Evolutionary conservation across 495 filamentous ascomycete genomes (phyloP).

Genomic region (Bombardia bombarda): DNA sequence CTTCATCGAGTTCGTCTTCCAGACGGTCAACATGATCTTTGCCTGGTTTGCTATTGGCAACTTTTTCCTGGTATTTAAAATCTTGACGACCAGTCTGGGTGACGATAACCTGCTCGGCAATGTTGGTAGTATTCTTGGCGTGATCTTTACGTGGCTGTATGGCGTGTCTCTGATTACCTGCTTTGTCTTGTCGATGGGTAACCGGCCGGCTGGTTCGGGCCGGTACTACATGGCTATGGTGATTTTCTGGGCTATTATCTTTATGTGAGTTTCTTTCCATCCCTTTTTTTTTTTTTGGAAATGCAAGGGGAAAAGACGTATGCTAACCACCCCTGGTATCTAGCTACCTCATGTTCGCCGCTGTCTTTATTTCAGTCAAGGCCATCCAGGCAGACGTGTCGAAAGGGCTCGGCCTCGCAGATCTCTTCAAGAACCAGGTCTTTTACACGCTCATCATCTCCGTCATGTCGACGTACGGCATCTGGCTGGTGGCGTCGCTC

Average conservation of each 20-base stretch:
- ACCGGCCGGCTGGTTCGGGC: conserved; percentile 89
- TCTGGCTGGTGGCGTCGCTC: conserved; percentile 88
- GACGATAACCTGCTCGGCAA: conserved; percentile 57
- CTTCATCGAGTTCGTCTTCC: conserved; percentile 85
- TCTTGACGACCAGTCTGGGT: conserved; percentile 80
- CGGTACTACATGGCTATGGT: conserved; percentile 95
- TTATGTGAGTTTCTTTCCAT: conserved; percentile 52
- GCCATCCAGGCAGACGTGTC: conserved; percentile 66
- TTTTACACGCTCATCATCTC: conserved; percentile 95
- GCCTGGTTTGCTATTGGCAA: conserved; percentile 99
- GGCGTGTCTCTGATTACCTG: conserved; percentile 85
- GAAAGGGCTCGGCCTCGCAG: conserved; percentile 52
- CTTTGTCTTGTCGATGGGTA: conserved; percentile 92
- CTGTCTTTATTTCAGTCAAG: conserved; percentile 86
- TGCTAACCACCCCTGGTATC: conserved; percentile 9
- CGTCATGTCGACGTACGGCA: conserved; percentile 81
- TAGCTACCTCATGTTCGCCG: conserved; percentile 88
- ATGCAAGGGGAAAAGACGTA: no score
- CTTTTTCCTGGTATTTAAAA: conserved; percentile 99
- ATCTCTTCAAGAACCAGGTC: conserved; percentile 75
- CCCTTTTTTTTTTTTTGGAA: conserved; percentile 6
- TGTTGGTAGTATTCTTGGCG: conserved; percentile 68
- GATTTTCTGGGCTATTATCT: conserved; percentile 92
- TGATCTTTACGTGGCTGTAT: conserved; percentile 96
- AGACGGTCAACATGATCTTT: conserved; percentile 94